Conservation (phyloP, 495 filamentous ascomycete genomes). For the Penicillium arizonense region DNA sequence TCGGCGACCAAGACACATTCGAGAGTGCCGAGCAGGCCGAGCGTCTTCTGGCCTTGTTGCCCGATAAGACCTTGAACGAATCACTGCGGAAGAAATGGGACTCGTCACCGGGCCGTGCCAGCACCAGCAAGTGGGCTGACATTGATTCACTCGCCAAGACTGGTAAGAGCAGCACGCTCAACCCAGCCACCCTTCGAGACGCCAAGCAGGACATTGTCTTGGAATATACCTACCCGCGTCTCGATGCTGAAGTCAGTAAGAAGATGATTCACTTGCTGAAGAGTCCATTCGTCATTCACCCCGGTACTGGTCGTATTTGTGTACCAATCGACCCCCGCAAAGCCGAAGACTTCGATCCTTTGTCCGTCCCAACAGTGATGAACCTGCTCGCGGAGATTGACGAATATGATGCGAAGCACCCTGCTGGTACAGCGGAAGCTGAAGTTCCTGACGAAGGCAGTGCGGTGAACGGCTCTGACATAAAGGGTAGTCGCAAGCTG, state of each 20-base stretch:
- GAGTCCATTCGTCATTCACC: conserved; percentile 93
- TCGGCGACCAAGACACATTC: conserved; percentile 87
- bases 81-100: conserved; percentile 88
- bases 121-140: conserved; percentile 83
- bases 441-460: conserved; percentile 42
- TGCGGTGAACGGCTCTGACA: conserved; percentile 33
- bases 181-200: conserved; percentile 67
- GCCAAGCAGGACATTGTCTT: conserved; percentile 92
- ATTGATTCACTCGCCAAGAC: conserved; percentile 82
- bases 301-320: conserved; percentile 88
- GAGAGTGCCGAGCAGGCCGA: conserved; percentile 61
- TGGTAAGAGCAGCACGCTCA: conserved; percentile 62
- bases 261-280: conserved; percentile 98
- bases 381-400: conserved; percentile 79
- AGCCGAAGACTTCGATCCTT: conserved; percentile 80
- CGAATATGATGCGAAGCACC: conserved; percentile 56
- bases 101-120: conserved; percentile 70
- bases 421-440: conserved; percentile 23
- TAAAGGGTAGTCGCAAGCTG: conserved; percentile 45
- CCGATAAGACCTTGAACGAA: conserved; percentile 69
- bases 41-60: conserved; percentile 73
- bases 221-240: conserved; percentile 96
- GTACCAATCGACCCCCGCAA: conserved; percentile 80
- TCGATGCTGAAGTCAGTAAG: conserved; percentile 95
- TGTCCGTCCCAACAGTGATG: conserved; percentile 82